Evolutionary conservation across 2,329 filamentous ascomycete species (phyloP).

Genomic region (Lasiodiplodia gonubiensis): DNA sequence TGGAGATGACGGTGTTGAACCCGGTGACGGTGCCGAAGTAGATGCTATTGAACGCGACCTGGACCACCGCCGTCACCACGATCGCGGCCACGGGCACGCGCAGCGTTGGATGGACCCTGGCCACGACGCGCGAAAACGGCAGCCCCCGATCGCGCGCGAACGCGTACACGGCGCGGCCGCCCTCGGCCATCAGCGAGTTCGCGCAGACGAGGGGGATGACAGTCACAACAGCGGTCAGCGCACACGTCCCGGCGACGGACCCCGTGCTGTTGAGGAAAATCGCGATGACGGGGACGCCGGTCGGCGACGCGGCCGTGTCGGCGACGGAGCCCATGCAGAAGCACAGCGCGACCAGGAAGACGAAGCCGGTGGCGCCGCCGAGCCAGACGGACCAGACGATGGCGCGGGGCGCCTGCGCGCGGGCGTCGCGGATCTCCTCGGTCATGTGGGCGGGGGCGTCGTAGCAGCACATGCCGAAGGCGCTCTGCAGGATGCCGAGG

Average conservation of each 20-base stretch:
- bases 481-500: conserved; percentile 60
- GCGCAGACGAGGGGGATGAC: conserved; percentile 56
- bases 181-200: conserved; percentile 56
- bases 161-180: conserved; percentile 54
- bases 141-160: conserved; percentile 60
- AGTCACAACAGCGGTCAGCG: conserved; percentile 53
- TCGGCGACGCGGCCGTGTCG: conserved; percentile 51
- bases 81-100: conserved; percentile 59
- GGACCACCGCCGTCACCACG: conserved; percentile 53
- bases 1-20: conserved; percentile 62
- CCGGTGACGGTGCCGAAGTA: conserved; percentile 62
- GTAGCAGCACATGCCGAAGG: conserved; percentile 62
- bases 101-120: conserved; percentile 53
- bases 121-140: conserved; percentile 56
- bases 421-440: conserved; percentile 60
- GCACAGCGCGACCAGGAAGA: conserved; percentile 56
- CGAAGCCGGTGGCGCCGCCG: conserved; percentile 54
- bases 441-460: conserved; percentile 60
- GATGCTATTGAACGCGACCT: conserved; percentile 61
- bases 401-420: conserved; percentile 57
- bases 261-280: conserved; percentile 58
- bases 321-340: conserved; percentile 61
- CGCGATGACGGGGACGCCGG: conserved; percentile 59
- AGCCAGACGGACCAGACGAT: conserved; percentile 54
- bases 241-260: conserved; percentile 52